phyloP scores from a whole-genome alignment of 225 moss, liverwort and hornwort genomes.

The Straminergon stramineum region DNA sequence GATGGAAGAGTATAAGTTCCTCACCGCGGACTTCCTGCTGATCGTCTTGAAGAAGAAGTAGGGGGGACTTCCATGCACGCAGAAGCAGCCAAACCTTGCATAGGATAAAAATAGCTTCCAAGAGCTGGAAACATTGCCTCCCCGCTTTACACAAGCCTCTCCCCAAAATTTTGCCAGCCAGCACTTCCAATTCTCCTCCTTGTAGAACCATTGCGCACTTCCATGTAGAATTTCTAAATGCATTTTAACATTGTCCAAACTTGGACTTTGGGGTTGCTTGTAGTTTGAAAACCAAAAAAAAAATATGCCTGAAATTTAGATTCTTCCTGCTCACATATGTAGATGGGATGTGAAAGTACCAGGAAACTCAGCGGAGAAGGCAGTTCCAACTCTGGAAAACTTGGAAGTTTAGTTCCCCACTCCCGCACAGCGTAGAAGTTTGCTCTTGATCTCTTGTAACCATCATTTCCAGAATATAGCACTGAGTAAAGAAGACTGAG shows the following conservation, averaged over 20 bases:
- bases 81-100: neutral
- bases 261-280: neutral
- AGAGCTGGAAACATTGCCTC: neutral
- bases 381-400: neutral
- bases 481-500: neutral
- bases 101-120: neutral
- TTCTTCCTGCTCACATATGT: neutral
- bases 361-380: neutral
- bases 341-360: neutral
- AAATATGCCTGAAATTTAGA: neutral
- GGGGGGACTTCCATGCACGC: neutral
- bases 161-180: neutral
- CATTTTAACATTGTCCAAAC: neutral
- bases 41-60: conserved; percentile 9
- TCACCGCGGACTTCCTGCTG: conserved; percentile 16
- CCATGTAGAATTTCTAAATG: neutral
- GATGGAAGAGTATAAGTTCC: conserved; percentile 21
- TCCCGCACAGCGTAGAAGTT: neutral
- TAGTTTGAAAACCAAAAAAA: neutral
- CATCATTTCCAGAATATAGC: neutral
- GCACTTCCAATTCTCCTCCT: neutral
- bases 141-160: neutral
- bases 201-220: neutral
- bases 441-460: neutral
- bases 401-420: neutral